Conservation (phyloP, 2,329 filamentous ascomycete genomes). For the Stagonosporopsis tanaceti region DNA sequence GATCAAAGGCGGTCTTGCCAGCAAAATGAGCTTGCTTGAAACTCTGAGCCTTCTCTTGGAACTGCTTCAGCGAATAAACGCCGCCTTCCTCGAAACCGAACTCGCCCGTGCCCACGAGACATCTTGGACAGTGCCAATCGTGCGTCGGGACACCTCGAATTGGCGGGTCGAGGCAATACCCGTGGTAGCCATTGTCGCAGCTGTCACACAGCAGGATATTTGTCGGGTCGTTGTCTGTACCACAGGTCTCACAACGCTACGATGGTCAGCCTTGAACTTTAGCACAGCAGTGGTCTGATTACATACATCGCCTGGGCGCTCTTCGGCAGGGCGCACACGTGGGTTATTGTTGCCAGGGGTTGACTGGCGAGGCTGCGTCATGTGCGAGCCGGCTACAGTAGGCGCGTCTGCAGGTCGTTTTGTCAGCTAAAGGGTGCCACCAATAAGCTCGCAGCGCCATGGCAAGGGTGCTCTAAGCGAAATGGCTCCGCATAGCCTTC, state of each 20-base stretch:
- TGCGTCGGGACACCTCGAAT: conserved; percentile 77
- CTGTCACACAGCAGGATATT: conserved; percentile 85
- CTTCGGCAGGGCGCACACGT: conserved; percentile 61
- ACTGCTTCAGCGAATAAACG: conserved; percentile 92
- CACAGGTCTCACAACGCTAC: conserved; percentile 86
- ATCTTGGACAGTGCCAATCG: conserved; percentile 96
- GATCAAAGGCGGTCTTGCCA: conserved; percentile 87
- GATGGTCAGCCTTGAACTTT: conserved; percentile 37
- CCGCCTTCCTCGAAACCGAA: conserved; percentile 98
- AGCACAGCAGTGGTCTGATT: not conserved
- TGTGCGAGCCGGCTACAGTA: conserved; percentile 94
- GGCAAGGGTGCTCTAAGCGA: conserved; percentile 19
- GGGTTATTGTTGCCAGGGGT: conserved; percentile 68
- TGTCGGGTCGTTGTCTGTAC: conserved; percentile 75
- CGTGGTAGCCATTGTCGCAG: conserved; percentile 89
- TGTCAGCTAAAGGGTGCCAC: conserved; percentile 33
- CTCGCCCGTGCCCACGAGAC: conserved; percentile 93
- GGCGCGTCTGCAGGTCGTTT: conserved; percentile 62
- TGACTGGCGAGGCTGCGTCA: conserved; percentile 89
- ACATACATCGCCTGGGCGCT: conserved; percentile 66
- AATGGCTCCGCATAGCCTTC: conserved; percentile 18
- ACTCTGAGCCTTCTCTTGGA: conserved; percentile 92
- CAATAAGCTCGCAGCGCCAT: conserved; percentile 27
- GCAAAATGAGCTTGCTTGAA: conserved; percentile 97
- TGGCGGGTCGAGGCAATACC: conserved; percentile 86